A percentile compares a stretch with the other conserved stretches of the same genome.
phyloP scores from a whole-genome alignment of 2,329 filamentous ascomycete genomes.

The Penicillium fuscoglaucum region DNA sequence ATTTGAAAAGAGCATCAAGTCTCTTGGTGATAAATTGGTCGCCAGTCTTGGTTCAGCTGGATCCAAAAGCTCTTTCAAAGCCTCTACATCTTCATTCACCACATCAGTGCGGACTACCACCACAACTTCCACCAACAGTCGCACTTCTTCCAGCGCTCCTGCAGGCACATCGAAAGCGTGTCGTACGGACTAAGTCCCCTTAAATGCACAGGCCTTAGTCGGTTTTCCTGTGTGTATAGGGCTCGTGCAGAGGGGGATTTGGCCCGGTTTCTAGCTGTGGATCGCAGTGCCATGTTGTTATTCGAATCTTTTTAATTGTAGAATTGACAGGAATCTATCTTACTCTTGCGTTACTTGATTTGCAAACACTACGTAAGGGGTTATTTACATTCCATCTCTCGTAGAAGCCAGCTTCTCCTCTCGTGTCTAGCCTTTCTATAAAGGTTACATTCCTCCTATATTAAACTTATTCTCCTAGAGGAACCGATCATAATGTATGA shows the following conservation, averaged over 20 bases:
- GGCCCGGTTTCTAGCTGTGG: background rate
- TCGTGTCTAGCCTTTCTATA: no score
- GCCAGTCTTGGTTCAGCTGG: slow-evolving; percentile 11
- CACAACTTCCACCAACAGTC: background rate
- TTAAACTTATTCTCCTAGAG: no score
- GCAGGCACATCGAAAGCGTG: background rate
- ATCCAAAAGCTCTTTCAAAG: background rate
- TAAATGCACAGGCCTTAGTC: background rate
- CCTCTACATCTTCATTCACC: background rate
- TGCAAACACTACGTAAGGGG: background rate
- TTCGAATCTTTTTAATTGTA: background rate
- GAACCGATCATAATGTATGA: no score
- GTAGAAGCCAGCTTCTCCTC: no score
- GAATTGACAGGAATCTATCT: background rate
- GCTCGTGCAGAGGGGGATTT: background rate
- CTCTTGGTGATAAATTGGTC: slow-evolving; percentile 56
- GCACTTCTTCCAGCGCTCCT: background rate
- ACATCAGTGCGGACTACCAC: background rate
- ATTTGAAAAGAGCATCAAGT: slow-evolving; percentile 52
- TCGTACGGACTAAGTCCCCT: background rate
- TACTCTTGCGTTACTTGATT: background rate
- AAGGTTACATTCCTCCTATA: no score
- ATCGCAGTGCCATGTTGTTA: background rate
- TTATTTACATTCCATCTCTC: background rate
- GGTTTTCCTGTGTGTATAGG: background rate